A percentile compares a stretch with the other conserved stretches of the same genome.
phyloP scores from a whole-genome alignment of 1,284 basidiomycete genomes.

The Coniferiporia weirii region DNA sequence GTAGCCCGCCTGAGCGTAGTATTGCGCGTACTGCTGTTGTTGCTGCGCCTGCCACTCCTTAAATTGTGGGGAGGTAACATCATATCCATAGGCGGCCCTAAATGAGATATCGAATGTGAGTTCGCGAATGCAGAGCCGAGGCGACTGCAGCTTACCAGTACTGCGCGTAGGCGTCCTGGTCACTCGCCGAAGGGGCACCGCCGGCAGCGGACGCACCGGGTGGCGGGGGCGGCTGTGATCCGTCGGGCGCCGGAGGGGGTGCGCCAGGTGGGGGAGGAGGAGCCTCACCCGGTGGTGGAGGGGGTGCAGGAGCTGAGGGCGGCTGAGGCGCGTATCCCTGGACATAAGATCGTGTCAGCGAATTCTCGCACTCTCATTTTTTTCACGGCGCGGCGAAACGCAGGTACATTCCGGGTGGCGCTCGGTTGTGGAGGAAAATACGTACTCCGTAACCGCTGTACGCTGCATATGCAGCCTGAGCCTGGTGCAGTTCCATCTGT shows the following conservation, averaged over 20 bases:
- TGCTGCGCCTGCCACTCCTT: conserved; percentile 73
- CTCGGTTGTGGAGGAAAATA: conserved; percentile 25
- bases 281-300: conserved; percentile 49
- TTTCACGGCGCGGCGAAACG: too few relatives aligned
- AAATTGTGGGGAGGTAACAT: conserved; percentile 77
- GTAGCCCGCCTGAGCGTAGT: conserved; percentile 49
- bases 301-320: conserved; percentile 52
- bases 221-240: conserved; percentile 27
- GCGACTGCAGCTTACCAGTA: conserved; percentile 51
- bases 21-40: conserved; percentile 67
- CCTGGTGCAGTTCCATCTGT: conserved; percentile 78
- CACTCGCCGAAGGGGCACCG: conserved; percentile 45
- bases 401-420: too few relatives aligned
- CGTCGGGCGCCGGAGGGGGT: conserved; percentile 32
- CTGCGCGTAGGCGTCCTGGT: conserved; percentile 58
- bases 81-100: conserved; percentile 87
- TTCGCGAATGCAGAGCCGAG: neutral
- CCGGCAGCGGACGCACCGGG: conserved; percentile 29
- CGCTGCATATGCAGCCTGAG: conserved; percentile 72
- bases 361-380: conserved; percentile 16
- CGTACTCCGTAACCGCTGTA: conserved; percentile 58
- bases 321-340: conserved; percentile 61
- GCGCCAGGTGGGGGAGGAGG: conserved; percentile 34
- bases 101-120: conserved; percentile 9
- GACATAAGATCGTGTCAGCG: conserved; percentile 22